phyloP scores from a whole-genome alignment of 192 early-diverging fungal species.

The Spizellomyces punctatus region DNA sequence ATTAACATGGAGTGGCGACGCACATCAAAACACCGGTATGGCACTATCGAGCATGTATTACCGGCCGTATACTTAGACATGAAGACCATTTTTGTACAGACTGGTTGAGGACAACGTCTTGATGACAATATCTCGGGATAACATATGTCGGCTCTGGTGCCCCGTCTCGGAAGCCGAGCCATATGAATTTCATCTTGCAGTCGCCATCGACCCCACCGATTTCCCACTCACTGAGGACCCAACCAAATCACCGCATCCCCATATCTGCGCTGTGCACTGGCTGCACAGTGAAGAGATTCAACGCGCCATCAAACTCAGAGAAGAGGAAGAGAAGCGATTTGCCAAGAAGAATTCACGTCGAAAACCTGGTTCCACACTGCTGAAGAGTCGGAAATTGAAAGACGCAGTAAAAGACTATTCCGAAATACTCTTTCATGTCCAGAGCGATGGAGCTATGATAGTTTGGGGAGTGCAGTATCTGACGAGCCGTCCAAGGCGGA shows the following conservation, averaged over 20 bases:
- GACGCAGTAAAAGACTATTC: constrained; percentile 72
- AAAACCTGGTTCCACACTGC: constrained; percentile 36
- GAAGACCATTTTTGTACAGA: constrained; percentile 1
- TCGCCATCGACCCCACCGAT: constrained; percentile 69
- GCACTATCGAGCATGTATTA: too few species aligned
- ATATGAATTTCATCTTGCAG: constrained; percentile 66
- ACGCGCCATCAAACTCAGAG: constrained; percentile 28
- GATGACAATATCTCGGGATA: constrained; percentile 70
- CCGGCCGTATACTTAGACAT: not conserved
- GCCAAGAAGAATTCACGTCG: not conserved
- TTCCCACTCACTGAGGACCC: constrained; percentile 46
- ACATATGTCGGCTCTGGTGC: constrained; percentile 73
- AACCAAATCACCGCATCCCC: not conserved
- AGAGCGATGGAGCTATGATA: constrained; percentile 68
- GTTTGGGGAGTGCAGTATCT: constrained; percentile 81
- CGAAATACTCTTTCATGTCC: constrained; percentile 75
- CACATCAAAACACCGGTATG: not conserved
- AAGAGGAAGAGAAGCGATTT: constrained; percentile 14
- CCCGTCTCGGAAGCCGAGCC: constrained; percentile 47
- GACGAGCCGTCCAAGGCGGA: constrained; percentile 58
- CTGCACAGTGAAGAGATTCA: constrained; percentile 33
- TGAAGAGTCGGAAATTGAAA: constrained; percentile 53
- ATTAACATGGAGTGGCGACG: constrained; percentile 66
- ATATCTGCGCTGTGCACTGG: constrained; percentile 42
- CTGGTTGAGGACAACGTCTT: constrained; percentile 42